phyloP scores from a whole-genome alignment of 139 green algal genomes.

The Monoraphidium neglectum region DNA sequence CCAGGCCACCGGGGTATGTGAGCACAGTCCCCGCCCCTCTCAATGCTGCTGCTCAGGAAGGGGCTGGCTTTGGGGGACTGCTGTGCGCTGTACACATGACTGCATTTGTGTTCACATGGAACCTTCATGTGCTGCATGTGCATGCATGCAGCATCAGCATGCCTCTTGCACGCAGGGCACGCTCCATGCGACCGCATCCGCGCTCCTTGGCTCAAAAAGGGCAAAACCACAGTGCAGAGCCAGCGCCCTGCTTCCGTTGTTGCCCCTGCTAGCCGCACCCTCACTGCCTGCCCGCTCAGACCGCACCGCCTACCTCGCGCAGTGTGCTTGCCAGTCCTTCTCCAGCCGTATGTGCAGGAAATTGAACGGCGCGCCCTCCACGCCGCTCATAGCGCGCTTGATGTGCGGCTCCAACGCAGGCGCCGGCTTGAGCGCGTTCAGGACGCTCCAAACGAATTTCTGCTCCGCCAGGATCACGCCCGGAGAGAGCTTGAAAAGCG shows the following conservation, averaged over 20 bases:
- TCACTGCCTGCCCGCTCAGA: too few species aligned
- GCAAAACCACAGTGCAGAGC: too few species aligned
- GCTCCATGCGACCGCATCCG: neutral
- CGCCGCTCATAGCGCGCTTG: neutral
- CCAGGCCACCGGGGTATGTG: too few species aligned
- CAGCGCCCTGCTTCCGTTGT: too few species aligned
- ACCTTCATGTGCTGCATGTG: neutral
- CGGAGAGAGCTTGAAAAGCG: conserved; percentile 17
- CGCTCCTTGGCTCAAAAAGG: too few species aligned
- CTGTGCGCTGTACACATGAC: too few species aligned
- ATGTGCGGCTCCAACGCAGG: neutral
- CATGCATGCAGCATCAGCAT: neutral
- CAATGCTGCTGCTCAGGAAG: too few species aligned
- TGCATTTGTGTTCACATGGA: too few species aligned
- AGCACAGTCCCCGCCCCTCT: too few species aligned
- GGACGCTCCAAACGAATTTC: conserved; percentile 30
- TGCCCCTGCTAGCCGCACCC: neutral
- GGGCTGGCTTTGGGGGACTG: too few species aligned
- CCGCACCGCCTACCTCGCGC: conserved; percentile 10
- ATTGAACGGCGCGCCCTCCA: conserved; percentile 25
- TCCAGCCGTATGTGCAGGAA: conserved; percentile 49
- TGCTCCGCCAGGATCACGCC: conserved; percentile 11
- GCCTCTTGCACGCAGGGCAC: neutral
- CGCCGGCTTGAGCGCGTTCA: conserved; percentile 30
- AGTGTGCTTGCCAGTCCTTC: conserved; percentile 49